Conservation (phyloP, 345 rosid genomes). For the Lagerstroemia speciosa region DNA sequence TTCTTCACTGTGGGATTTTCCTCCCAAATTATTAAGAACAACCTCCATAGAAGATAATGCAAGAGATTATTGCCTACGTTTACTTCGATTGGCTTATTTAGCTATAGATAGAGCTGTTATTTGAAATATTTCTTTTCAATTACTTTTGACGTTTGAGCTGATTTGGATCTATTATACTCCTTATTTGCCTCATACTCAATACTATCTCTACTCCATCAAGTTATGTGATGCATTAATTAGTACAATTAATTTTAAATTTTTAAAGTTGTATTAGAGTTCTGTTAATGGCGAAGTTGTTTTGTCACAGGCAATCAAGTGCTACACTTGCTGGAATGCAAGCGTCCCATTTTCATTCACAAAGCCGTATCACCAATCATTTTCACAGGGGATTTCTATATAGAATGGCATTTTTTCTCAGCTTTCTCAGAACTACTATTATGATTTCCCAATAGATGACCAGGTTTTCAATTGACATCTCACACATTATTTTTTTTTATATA, state of each 20-base stretch:
- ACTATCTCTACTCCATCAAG: neutral
- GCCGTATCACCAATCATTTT: conserved; percentile 69
- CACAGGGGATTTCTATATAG: conserved; percentile 82
- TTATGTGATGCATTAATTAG: neutral
- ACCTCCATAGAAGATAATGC: neutral
- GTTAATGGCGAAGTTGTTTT: neutral
- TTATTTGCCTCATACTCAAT: neutral
- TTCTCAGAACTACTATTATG: conserved; percentile 64
- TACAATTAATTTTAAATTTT: neutral
- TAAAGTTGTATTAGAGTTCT: neutral
- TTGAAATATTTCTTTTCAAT: neutral
- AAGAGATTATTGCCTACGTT: neutral
- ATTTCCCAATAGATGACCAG: conserved; percentile 46
- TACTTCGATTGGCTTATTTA: neutral
- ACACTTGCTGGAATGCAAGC: conserved; percentile 35
- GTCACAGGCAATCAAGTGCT: conserved; percentile 48
- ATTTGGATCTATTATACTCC: neutral
- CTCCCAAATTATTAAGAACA: neutral
- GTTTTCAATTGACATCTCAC: conserved; percentile 20
- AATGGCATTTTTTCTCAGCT: conserved; percentile 69
- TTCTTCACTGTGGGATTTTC: neutral
- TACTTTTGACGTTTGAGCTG: neutral
- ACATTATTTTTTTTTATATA: neutral
- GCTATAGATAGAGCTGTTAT: neutral
- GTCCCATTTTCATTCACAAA: conserved; percentile 58